Evolutionary conservation across 2,329 filamentous ascomycete genomes (phyloP).

Genomic region (Diplocarpon mali): DNA sequence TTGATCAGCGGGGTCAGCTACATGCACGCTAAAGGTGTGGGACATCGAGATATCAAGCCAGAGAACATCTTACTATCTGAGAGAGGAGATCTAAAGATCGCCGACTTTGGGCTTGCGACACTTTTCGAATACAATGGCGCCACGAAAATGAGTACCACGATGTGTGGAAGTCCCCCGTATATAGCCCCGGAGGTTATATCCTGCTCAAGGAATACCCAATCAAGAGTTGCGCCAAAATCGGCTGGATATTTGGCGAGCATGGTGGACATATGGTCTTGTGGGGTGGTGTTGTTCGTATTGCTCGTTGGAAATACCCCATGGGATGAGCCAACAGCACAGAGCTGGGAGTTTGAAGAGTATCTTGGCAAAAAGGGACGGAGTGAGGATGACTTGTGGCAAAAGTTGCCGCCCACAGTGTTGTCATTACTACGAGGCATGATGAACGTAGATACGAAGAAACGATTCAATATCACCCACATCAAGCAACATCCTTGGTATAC

Average conservation of each 20-base stretch:
- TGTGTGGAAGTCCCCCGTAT: slow-evolving; percentile 93
- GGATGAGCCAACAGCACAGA: slow-evolving; percentile 80
- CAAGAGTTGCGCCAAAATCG: slow-evolving; percentile 36
- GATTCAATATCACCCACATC: slow-evolving; percentile 80
- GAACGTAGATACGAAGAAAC: slow-evolving; percentile 59
- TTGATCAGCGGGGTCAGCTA: slow-evolving; percentile 83
- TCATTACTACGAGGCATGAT: slow-evolving; percentile 91
- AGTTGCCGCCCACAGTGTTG: slow-evolving; percentile 60
- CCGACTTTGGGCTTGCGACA: slow-evolving; percentile 92
- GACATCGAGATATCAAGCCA: slow-evolving; percentile 83
- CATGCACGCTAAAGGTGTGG: slow-evolving; percentile 92
- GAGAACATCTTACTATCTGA: slow-evolving; percentile 89
- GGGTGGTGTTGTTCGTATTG: slow-evolving; percentile 93
- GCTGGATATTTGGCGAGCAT: slow-evolving; percentile 65
- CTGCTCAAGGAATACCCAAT: slow-evolving; percentile 35
- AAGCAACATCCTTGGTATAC: slow-evolving; percentile 94
- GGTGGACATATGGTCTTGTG: slow-evolving; percentile 94
- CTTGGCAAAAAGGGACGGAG: slow-evolving; percentile 68
- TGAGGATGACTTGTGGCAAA: slow-evolving; percentile 74
- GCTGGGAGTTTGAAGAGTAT: slow-evolving; percentile 89
- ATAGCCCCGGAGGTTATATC: slow-evolving; percentile 84
- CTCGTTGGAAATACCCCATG: slow-evolving; percentile 95
- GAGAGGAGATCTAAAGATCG: slow-evolving; percentile 81
- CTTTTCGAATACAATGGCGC: slow-evolving; percentile 84
- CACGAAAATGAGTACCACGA: slow-evolving; percentile 71